Conservation (phyloP, 805 yeast genomes). For the Helenozyma rhizophorensis region DNA sequence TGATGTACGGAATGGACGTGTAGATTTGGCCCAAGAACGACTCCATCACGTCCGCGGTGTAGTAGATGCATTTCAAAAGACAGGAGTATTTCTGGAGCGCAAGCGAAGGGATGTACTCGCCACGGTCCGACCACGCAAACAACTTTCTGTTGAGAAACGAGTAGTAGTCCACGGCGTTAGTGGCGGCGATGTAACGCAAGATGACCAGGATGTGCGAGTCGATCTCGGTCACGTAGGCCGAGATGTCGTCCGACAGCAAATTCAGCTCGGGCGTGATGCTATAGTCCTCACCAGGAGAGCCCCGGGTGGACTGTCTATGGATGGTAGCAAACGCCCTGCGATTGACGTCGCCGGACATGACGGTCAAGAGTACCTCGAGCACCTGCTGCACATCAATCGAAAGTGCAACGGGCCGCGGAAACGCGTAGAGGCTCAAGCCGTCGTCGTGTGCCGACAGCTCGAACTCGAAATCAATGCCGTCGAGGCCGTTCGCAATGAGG, state of each 20-base stretch:
- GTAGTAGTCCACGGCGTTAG: constrained; percentile 32
- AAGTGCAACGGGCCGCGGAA: constrained; percentile 26
- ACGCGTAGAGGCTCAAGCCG: constrained; percentile 26
- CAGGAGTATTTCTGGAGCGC: constrained; percentile 30
- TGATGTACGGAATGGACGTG: constrained; percentile 23
- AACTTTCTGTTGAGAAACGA: constrained; percentile 22
- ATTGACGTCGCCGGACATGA: constrained; percentile 28
- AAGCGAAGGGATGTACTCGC: constrained; percentile 25
- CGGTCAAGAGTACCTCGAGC: constrained; percentile 26
- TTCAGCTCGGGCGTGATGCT: constrained; percentile 1
- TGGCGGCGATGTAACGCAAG: constrained; percentile 31
- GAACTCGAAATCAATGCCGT: constrained; percentile 9
- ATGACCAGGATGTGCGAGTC: constrained; percentile 29
- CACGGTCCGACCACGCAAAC: constrained; percentile 19
- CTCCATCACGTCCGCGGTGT: constrained; percentile 21
- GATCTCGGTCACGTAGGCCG: constrained; percentile 22
- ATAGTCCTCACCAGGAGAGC: no score
- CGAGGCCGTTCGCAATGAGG: not conserved
- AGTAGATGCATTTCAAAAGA: constrained; percentile 29
- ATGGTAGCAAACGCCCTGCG: constrained; percentile 26
- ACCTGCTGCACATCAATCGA: constrained; percentile 16
- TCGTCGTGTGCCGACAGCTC: constrained; percentile 11
- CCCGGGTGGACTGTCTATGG: constrained; percentile 9
- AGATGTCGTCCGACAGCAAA: constrained; percentile 5
- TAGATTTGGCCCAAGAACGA: constrained; percentile 19